A percentile compares a stretch with the other conserved stretches of the same genome.
Evolutionary conservation across 768 basidiomycete genomes (phyloP).

Genomic region (Fomitopsis pulvina): DNA sequence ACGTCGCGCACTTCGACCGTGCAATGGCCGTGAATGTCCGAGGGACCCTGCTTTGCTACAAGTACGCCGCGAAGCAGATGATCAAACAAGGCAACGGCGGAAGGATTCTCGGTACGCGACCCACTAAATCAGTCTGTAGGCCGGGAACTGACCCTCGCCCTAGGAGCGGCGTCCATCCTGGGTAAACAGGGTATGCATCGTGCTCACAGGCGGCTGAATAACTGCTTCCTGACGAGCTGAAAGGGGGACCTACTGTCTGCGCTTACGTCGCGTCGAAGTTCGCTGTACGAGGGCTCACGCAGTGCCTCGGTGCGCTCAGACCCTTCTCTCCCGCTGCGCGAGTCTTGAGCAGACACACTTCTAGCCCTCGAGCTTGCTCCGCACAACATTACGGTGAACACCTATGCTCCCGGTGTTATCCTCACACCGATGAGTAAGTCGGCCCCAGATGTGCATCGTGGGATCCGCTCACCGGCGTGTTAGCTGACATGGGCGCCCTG

Average conservation of each 20-base stretch:
- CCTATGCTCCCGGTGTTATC: conserved; percentile 21
- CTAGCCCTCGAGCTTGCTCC: conserved; percentile 18
- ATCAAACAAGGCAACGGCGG: conserved; percentile 33
- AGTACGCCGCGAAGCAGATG: conserved; percentile 34
- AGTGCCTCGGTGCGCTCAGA: conserved; percentile 15
- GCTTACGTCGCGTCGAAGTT: conserved; percentile 21
- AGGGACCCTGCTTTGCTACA: conserved; percentile 32
- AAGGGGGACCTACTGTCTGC: background rate
- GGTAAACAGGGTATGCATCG: conserved; percentile 11
- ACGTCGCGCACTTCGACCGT: conserved; percentile 20
- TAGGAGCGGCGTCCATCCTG: conserved; percentile 14
- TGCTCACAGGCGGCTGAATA: background rate
- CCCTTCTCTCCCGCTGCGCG: background rate
- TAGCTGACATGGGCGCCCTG: background rate
- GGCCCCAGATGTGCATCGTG: background rate
- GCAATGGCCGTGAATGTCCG: conserved; percentile 26
- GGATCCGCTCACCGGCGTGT: background rate
- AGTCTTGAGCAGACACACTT: no score
- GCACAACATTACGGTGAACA: conserved; percentile 22
- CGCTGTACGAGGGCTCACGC: conserved; percentile 20
- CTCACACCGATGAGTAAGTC: conserved; percentile 14
- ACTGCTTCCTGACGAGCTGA: background rate
- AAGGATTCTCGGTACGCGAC: conserved; percentile 28
- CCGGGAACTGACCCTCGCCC: background rate
- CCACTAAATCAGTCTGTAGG: background rate